phyloP scores from a whole-genome alignment of 306 rosid genomes.

The Quercus alba region DNA sequence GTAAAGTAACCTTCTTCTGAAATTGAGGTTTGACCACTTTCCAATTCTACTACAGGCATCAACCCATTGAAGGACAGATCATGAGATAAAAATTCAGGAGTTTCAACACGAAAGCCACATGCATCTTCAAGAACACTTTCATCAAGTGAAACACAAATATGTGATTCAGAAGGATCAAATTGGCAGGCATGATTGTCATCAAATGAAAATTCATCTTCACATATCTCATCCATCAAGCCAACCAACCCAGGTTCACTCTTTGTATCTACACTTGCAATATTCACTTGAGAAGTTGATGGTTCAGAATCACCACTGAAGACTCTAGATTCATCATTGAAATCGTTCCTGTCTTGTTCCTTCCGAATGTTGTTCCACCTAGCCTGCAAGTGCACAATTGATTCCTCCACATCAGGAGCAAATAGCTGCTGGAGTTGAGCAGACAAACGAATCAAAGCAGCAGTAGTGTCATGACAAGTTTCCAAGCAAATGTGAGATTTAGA shows the following conservation, averaged over 20 bases:
- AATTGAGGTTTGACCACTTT: conserved; percentile 50
- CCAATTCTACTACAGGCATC: conserved; percentile 43
- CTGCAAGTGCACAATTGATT: conserved; percentile 88
- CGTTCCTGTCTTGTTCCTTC: conserved; percentile 61
- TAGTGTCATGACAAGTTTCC: conserved; percentile 87
- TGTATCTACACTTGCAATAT: conserved; percentile 28
- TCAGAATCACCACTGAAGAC: conserved; percentile 24
- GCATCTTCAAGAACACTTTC: conserved; percentile 45
- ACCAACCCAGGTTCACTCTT: conserved; percentile 41
- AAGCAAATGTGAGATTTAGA: conserved; percentile 62
- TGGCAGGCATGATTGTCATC: conserved; percentile 31
- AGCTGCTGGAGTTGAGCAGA: conserved; percentile 83
- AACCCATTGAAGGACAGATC: conserved; percentile 36
- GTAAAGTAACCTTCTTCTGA: conserved; percentile 50
- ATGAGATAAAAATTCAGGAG: conserved; percentile 40
- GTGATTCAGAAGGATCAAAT: conserved; percentile 40
- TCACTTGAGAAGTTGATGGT: conserved; percentile 42
- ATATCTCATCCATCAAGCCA: conserved; percentile 85
- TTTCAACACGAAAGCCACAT: conserved; percentile 30
- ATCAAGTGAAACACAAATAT: conserved; percentile 36
- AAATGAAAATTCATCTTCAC: conserved; percentile 75
- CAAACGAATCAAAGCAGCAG: conserved; percentile 69
- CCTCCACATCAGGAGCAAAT: conserved; percentile 96
- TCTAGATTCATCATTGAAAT: conserved; percentile 32
- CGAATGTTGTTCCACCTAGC: conserved; percentile 83